A percentile compares a stretch with the other conserved stretches of the same genome.
phyloP scores from a whole-genome alignment of 2,329 filamentous ascomycete species.

The Ophiocordyceps unilateralis region DNA sequence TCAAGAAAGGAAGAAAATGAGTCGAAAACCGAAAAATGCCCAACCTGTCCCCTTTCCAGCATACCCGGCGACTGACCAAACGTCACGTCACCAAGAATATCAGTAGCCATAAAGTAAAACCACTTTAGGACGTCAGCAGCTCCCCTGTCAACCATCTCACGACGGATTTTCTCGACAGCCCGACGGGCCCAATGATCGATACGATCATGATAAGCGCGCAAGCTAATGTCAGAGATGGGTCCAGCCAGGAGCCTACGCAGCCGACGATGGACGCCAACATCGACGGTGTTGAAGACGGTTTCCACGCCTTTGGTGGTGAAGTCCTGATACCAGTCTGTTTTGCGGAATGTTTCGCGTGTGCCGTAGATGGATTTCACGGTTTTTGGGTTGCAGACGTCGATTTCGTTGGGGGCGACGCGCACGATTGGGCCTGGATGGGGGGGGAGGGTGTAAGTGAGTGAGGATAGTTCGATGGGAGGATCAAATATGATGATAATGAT shows the following conservation, averaged over 20 bases:
- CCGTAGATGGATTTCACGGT: slow-evolving; percentile 15
- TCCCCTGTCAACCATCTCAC: slow-evolving; percentile 18
- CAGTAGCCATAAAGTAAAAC: slow-evolving; percentile 32
- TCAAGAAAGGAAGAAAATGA: not conserved
- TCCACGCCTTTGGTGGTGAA: slow-evolving; percentile 5
- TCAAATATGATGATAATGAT: no score
- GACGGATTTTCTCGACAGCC: slow-evolving; percentile 2
- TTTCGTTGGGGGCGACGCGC: slow-evolving; percentile 8
- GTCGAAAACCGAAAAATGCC: not conserved
- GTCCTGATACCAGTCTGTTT: slow-evolving; percentile 7
- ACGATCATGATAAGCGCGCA: slow-evolving; percentile 5
- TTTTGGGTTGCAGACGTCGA: slow-evolving; percentile 7
- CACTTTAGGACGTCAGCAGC: slow-evolving; percentile 29
- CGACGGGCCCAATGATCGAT: not conserved
- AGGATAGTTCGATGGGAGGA: no score
- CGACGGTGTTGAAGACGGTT: slow-evolving; percentile 20
- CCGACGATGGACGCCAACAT: slow-evolving; percentile 19
- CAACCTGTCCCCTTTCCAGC: slow-evolving; percentile 1
- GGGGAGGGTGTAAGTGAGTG: no score
- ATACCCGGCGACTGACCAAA: slow-evolving; percentile 31
- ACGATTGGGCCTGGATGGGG: slow-evolving; percentile 9
- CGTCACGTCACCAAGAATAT: slow-evolving; percentile 30
- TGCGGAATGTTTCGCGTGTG: slow-evolving; percentile 8
- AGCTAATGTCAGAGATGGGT: slow-evolving; percentile 17
- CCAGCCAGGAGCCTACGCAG: slow-evolving; percentile 23